phyloP scores from a whole-genome alignment of 768 basidiomycete species.

The Suillus luteus region DNA sequence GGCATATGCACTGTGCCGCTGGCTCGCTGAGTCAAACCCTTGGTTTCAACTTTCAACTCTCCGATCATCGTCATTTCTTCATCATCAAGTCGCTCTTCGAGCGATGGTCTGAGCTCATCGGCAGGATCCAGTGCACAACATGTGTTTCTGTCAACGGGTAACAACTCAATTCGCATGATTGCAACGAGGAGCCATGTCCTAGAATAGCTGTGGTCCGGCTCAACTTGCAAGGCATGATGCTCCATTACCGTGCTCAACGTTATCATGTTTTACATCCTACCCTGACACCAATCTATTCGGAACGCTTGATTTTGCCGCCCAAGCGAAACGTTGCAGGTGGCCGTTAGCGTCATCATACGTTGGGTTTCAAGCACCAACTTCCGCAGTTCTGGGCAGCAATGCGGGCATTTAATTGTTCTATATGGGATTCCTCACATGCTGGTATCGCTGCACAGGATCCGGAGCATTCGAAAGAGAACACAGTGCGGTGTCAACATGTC shows the following conservation, averaged over 20 bases:
- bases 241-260: neutral
- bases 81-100: neutral
- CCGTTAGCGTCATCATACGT: neutral
- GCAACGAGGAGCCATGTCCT: constrained; percentile 6
- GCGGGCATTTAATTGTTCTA: neutral
- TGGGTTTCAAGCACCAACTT: neutral
- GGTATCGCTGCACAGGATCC: neutral
- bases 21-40: neutral
- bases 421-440: neutral
- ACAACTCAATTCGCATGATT: constrained; percentile 2
- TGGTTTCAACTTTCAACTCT: neutral
- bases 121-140: neutral
- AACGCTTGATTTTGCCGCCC: no score
- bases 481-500: neutral
- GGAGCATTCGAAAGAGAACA: neutral
- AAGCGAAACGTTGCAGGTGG: neutral
- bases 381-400: neutral
- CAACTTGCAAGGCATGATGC: neutral
- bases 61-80: constrained; percentile 3
- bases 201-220: neutral
- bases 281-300: neutral
- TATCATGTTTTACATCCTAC: neutral
- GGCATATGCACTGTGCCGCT: neutral
- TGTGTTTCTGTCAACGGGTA: neutral
- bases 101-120: neutral